phyloP scores from a whole-genome alignment of 305 asterid genomes.

The Solanum hybrid region DNA sequence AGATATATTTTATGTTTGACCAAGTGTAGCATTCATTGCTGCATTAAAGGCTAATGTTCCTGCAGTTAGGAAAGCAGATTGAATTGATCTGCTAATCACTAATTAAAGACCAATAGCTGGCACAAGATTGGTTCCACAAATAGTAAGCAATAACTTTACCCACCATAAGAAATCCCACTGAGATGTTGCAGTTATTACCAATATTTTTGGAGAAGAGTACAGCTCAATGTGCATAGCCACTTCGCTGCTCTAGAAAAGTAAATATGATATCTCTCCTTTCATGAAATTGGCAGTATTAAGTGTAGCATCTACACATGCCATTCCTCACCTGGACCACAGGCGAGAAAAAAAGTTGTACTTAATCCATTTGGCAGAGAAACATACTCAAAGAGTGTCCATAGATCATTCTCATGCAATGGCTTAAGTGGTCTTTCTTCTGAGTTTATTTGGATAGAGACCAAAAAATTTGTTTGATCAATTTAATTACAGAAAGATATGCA shows the following conservation, averaged over 20 bases:
- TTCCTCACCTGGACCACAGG: not conserved
- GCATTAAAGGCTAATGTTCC: not conserved
- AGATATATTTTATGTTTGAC: not conserved
- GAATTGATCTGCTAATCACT: not conserved
- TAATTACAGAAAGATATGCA: no score
- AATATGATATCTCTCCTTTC: no score
- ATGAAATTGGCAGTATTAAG: not conserved
- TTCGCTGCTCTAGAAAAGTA: no score
- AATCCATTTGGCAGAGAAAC: not conserved
- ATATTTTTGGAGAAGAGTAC: not conserved
- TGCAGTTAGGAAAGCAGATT: not conserved
- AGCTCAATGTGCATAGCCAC: not conserved
- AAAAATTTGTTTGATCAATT: not conserved
- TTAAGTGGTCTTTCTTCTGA: not conserved
- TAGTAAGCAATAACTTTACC: not conserved
- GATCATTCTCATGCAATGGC: not conserved
- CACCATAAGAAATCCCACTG: not conserved
- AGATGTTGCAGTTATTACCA: not conserved
- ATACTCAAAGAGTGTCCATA: not conserved
- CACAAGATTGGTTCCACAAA: not conserved
- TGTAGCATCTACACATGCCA: not conserved
- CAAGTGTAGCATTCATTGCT: not conserved
- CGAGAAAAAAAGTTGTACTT: not conserved
- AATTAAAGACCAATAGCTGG: not conserved
- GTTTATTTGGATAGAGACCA: not conserved